Evolutionary conservation across 495 filamentous ascomycete genomes (phyloP).

Genomic region (Filosporella fistucella): DNA sequence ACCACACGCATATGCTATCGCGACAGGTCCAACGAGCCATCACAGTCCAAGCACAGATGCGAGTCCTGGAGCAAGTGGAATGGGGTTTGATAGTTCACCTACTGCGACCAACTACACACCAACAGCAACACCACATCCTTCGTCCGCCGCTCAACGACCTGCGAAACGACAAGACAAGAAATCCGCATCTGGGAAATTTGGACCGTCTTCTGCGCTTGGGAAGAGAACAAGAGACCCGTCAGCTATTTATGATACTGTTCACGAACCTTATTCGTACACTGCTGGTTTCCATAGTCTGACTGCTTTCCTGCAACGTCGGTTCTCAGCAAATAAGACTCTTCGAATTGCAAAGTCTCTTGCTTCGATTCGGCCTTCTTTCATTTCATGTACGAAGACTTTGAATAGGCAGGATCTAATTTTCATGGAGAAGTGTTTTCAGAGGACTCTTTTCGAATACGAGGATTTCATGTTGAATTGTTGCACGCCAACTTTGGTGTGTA

Average conservation of each 20-base stretch:
- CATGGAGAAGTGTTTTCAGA: constrained; percentile 96
- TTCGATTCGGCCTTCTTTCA: constrained; percentile 87
- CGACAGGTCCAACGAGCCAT: constrained; percentile 56
- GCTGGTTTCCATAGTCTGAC: constrained; percentile 85
- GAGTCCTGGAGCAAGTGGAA: constrained; percentile 20
- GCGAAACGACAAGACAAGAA: constrained; percentile 22
- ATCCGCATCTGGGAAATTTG: constrained; percentile 10
- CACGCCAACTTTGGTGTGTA: constrained; percentile 86
- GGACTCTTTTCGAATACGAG: constrained; percentile 86
- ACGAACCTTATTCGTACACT: constrained; percentile 85
- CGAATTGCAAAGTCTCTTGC: constrained; percentile 84
- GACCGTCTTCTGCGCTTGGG: constrained; percentile 18
- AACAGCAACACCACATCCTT: constrained; percentile 8
- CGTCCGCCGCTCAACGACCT: constrained; percentile 8
- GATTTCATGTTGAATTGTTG: constrained; percentile 83
- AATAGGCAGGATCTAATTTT: constrained; percentile 87
- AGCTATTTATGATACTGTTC: constrained; percentile 82
- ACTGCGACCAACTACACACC: constrained; percentile 16
- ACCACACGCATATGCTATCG: constrained; percentile 70
- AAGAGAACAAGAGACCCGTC: constrained; percentile 64
- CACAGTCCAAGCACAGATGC: constrained; percentile 49
- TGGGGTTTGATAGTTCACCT: constrained; percentile 21
- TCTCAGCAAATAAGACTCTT: constrained; percentile 60
- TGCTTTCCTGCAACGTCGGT: constrained; percentile 73
- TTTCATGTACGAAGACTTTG: constrained; percentile 77